These are phyloP conservation scores for Pascua sp. DNA, from an alignment of 1,284 basidiomycete genomes.

Conservation along the genomic window DNA sequence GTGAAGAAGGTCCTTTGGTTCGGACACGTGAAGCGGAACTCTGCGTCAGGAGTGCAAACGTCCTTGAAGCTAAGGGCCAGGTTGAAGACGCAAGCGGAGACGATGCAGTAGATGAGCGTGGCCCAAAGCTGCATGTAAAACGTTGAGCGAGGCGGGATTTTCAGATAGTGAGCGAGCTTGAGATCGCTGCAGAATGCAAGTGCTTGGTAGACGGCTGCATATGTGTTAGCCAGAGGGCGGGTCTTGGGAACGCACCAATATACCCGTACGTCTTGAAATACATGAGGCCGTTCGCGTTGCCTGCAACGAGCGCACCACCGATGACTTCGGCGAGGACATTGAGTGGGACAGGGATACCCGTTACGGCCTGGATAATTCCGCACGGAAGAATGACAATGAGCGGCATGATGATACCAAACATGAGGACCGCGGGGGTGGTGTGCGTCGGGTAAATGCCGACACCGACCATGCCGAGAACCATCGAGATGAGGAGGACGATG, in stretches of 20 bases:
- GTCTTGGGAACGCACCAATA: slow-evolving; percentile 42
- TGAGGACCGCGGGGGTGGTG: slow-evolving; percentile 59
- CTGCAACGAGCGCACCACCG: slow-evolving; percentile 57
- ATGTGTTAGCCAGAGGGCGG: slow-evolving; percentile 30
- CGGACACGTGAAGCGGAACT: slow-evolving; percentile 24
- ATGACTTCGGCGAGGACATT: slow-evolving; percentile 59
- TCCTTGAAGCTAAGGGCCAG: slow-evolving; percentile 24
- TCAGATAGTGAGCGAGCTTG: slow-evolving; percentile 49
- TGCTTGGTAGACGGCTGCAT: slow-evolving; percentile 36
- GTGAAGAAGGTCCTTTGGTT: slow-evolving; percentile 8
- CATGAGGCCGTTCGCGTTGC: slow-evolving; percentile 61
- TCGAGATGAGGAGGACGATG: slow-evolving; percentile 58
- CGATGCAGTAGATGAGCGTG: slow-evolving; percentile 54
- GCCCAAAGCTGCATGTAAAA: slow-evolving; percentile 67
- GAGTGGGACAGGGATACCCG: slow-evolving; percentile 55
- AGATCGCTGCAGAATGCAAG: slow-evolving; percentile 54
- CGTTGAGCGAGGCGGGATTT: slow-evolving; percentile 49
- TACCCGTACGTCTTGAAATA: slow-evolving; percentile 57
- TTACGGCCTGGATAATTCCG: slow-evolving; percentile 58
- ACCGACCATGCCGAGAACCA: slow-evolving; percentile 52
- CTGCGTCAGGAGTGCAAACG: slow-evolving; percentile 25
- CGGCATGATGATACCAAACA: slow-evolving; percentile 28
- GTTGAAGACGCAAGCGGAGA: slow-evolving; percentile 24
- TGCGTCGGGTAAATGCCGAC: slow-evolving; percentile 57
- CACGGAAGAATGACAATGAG: slow-evolving; percentile 23